A percentile compares a stretch with the other conserved stretches of the same genome.
phyloP scores from a whole-genome alignment of 805 yeast genomes.

The Candida boleticola region DNA sequence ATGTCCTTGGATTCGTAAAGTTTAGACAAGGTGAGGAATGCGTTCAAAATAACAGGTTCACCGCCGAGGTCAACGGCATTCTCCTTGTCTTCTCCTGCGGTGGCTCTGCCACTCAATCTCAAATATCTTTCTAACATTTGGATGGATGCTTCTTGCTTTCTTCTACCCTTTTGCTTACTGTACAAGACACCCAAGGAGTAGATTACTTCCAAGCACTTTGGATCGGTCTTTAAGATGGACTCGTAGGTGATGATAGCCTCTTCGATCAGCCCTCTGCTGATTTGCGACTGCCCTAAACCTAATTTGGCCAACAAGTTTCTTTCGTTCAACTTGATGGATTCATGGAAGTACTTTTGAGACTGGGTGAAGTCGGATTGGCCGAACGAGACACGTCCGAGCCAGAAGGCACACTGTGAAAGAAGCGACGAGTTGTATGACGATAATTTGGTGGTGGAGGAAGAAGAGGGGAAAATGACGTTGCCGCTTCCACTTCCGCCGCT shows the following conservation, averaged over 20 bases:
- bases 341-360: conserved; percentile 72
- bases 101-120: conserved; percentile 51
- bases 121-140: conserved; percentile 68
- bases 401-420: conserved; percentile 49
- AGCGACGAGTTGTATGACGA: conserved; percentile 20
- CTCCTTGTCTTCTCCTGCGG: conserved; percentile 21
- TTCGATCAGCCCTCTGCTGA: conserved; percentile 66
- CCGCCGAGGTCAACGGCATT: conserved; percentile 26
- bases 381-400: conserved; percentile 83
- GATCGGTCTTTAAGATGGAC: conserved; percentile 59
- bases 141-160: conserved; percentile 54
- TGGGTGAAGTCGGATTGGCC: conserved; percentile 56
- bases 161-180: conserved; percentile 42
- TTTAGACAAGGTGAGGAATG: conserved; percentile 65
- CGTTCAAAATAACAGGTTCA: conserved; percentile 62
- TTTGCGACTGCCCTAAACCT: conserved; percentile 85
- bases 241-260: conserved; percentile 89
- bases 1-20: conserved; percentile 67
- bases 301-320: conserved; percentile 66
- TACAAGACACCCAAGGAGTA: conserved; percentile 76
- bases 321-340: conserved; percentile 64
- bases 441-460: conserved; percentile 7
- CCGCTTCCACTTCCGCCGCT: conserved; percentile 7
- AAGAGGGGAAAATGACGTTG: background rate
- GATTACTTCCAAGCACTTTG: conserved; percentile 70